Percentiles rank a stretch among this genome's conserved stretches.
These are phyloP conservation scores for Fennellomyces sp. DNA, from an alignment of 371 early-diverging fungal species.

Conservation along the genomic window DNA sequence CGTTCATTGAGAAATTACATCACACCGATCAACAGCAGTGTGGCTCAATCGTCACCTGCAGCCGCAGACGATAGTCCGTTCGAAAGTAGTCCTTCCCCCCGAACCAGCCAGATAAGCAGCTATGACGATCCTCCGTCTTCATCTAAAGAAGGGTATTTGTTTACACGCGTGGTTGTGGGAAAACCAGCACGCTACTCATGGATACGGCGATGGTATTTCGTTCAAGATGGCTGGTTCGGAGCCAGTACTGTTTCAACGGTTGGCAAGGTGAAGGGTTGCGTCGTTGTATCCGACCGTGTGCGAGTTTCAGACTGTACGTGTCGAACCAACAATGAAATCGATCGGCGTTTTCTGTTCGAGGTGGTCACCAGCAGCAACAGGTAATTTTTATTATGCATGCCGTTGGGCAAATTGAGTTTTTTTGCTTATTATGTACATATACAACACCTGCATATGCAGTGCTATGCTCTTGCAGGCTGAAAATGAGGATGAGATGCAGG, in stretches of 20 bases:
- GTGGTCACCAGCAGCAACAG: constrained; percentile 20
- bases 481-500: constrained; percentile 66
- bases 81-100: background rate
- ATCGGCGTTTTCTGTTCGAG: constrained; percentile 76
- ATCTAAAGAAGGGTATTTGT: constrained; percentile 42
- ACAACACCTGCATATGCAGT: constrained; percentile 1
- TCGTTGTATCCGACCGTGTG: constrained; percentile 55
- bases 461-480: constrained; percentile 65
- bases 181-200: constrained; percentile 43
- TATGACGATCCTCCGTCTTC: background rate
- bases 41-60: background rate
- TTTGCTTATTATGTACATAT: background rate
- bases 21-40: constrained; percentile 9
- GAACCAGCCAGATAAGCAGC: background rate
- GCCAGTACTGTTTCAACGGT: constrained; percentile 47
- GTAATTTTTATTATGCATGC: constrained; percentile 7
- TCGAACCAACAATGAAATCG: constrained; percentile 49
- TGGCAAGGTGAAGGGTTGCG: constrained; percentile 55
- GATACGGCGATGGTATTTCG: constrained; percentile 61
- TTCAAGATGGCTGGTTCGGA: constrained; percentile 61
- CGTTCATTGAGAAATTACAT: constrained; percentile 36
- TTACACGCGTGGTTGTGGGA: constrained; percentile 21
- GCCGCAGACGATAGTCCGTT: background rate
- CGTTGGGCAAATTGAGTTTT: too few species aligned
- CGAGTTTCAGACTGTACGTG: constrained; percentile 49